Conservation (phyloP, 495 filamentous ascomycete genomes). For the Aspergillus indologenus region DNA sequence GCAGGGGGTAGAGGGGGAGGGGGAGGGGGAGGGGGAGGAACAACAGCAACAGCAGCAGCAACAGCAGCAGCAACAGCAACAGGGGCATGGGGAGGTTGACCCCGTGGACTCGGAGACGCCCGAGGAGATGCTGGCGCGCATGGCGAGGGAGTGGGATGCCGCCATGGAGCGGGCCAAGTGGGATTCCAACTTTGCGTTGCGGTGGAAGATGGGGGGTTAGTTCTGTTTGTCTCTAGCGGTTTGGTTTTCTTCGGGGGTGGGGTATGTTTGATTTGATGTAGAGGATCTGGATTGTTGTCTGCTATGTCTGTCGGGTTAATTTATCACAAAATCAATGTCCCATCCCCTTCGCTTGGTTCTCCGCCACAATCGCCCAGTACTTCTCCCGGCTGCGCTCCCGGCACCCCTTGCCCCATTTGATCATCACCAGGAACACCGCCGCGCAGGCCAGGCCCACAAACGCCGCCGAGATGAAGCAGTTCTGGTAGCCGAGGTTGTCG, state of each 20-base stretch:
- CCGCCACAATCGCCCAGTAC: slow-evolving; percentile 41
- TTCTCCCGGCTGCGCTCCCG: slow-evolving; percentile 38
- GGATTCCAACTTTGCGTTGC: slow-evolving; percentile 11
- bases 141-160: slow-evolving; percentile 31
- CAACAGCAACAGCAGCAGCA: background rate
- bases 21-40: background rate
- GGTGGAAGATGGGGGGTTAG: slow-evolving; percentile 9
- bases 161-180: slow-evolving; percentile 31
- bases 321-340: slow-evolving; percentile 31
- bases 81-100: background rate
- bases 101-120: slow-evolving; percentile 3
- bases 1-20: background rate
- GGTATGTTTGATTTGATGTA: too few species aligned
- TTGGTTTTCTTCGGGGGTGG: too few species aligned
- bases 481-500: slow-evolving; percentile 56
- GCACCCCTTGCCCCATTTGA: slow-evolving; percentile 50
- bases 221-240: background rate
- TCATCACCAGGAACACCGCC: slow-evolving; percentile 52
- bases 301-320: too few species aligned
- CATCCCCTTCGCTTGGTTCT: slow-evolving; percentile 42
- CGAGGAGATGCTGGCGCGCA: slow-evolving; percentile 14
- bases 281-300: too few species aligned
- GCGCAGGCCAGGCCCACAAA: slow-evolving; percentile 57
- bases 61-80: background rate
- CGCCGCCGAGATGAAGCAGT: slow-evolving; percentile 61